Percentiles rank a stretch among this genome's conserved stretches.
Evolutionary conservation across 176 grass and related monocot species (phyloP).

Genomic region (Triticum turgidum): DNA sequence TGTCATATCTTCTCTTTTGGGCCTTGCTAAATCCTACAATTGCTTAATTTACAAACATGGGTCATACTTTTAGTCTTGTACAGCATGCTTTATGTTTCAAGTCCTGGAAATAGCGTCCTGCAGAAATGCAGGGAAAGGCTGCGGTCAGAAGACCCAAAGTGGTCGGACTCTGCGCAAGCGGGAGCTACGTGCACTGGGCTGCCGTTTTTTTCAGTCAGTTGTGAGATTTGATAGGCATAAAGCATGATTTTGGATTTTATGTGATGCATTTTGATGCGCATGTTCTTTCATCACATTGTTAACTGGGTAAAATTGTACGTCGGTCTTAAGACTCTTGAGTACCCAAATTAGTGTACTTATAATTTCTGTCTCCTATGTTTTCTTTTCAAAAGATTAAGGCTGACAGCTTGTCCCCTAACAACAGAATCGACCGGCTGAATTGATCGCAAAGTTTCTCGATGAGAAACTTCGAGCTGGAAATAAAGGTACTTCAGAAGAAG

Average conservation of each 20-base stretch:
- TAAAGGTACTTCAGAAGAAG: slow-evolving; percentile 99
- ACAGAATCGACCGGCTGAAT: slow-evolving; percentile 97
- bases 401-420: slow-evolving; percentile 29
- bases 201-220: background rate
- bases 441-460: slow-evolving; percentile 98
- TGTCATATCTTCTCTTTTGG: background rate
- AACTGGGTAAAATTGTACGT: background rate
- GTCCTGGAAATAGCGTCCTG: too few species aligned
- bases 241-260: background rate
- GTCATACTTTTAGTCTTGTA: background rate
- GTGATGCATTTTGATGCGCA: background rate
- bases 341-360: background rate
- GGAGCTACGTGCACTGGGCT: too few species aligned
- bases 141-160: too few species aligned
- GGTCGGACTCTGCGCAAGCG: too few species aligned
- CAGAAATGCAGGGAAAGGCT: too few species aligned
- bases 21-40: background rate
- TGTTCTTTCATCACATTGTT: slow-evolving; percentile 4
- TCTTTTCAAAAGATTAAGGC: background rate
- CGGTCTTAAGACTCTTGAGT: background rate
- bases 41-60: background rate
- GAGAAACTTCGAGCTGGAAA: slow-evolving; percentile 99
- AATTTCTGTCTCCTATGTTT: slow-evolving; percentile 14
- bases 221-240: slow-evolving; percentile 1
- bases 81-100: background rate